Evolutionary conservation across 2,329 filamentous ascomycete species (phyloP).

Genomic region (Apiospora arundinis): DNA sequence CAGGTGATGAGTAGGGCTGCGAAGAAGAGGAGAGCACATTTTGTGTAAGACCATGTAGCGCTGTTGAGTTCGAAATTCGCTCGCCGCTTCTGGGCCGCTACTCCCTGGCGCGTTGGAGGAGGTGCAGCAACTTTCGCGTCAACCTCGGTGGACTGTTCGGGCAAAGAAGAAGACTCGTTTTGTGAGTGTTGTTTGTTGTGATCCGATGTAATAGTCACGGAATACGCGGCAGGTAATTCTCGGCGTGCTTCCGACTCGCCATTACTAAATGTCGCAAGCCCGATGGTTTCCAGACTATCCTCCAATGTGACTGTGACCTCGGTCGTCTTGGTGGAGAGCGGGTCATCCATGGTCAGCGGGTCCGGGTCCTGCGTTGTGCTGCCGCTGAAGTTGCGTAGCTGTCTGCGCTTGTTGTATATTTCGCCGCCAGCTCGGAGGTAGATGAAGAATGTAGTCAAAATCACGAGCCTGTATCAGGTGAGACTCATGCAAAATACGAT

Average conservation of each 20-base stretch:
- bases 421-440: conserved; percentile 70
- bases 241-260: conserved; percentile 26
- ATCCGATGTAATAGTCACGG: conserved; percentile 54
- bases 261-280: conserved; percentile 41
- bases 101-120: conserved; percentile 20
- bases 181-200: conserved; percentile 33
- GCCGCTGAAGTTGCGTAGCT: conserved; percentile 62
- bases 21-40: conserved; percentile 75
- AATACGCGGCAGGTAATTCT: conserved; percentile 46
- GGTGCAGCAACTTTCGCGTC: conserved; percentile 23
- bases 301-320: conserved; percentile 70
- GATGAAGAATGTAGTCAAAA: conserved; percentile 67
- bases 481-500: conserved; percentile 11
- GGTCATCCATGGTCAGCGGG: conserved; percentile 48
- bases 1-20: conserved; percentile 74
- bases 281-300: conserved; percentile 37
- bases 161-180: conserved; percentile 34
- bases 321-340: conserved; percentile 62
- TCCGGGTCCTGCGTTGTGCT: conserved; percentile 51
- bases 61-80: conserved; percentile 61
- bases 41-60: conserved; percentile 73
- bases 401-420: conserved; percentile 71
- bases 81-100: conserved; percentile 34
- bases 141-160: conserved; percentile 36
- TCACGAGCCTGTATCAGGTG: conserved; percentile 57